Base-by-base conservation (phyloP, 345 rosid species). In the Fremontodendron californicum region DNA sequence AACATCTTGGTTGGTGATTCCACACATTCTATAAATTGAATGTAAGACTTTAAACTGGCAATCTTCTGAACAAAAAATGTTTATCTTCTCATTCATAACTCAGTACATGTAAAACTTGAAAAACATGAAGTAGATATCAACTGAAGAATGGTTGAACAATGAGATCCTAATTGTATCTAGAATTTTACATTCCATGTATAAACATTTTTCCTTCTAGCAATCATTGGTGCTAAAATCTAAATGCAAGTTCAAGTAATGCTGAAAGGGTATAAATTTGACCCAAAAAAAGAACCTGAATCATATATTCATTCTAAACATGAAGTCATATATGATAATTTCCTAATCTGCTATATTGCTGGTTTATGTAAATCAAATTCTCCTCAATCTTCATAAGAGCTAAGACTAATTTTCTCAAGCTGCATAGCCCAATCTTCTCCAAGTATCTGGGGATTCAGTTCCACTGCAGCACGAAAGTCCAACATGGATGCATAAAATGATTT, bases 401-500 rank as follows among this genome's bases (percentile, higher is more conserved):
- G 82, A 45, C 85, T 81, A 12, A 93, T 87, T 79, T 85, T 95
- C 87, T 93, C 99, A 46, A 89, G 84, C 73, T 83, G 89, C 35
- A 75, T 74, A 6, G 96, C 57, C 98, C 97, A 92, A 42, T 89
- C 88, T 77, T 78, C 88, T 64, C 98, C 98, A 62, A 93, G 96
- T 55, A 87, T 43, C 78, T 25, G 88, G 16, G 97, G 94, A 79
- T 90, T 85, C 84, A 86, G 69, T 78, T 90, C 93, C 88, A 90
- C 75, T 54, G 89, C 86, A 71, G 86, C 79, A 48, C 78, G 84
- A 40, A 93, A 90, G 83, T 95, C 98, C 78, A 84, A 77, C 87
- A 87, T 71, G 0, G 93, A 91, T 54, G 81, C 86, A 80, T 29
- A 75, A n/a, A 78, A 73, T 64, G 83, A 63, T 68, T 83, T 76